These are phyloP conservation scores for Phyllosticta citribraziliensis DNA, from an alignment of 2,329 filamentous ascomycete species.

Conservation along the genomic window DNA sequence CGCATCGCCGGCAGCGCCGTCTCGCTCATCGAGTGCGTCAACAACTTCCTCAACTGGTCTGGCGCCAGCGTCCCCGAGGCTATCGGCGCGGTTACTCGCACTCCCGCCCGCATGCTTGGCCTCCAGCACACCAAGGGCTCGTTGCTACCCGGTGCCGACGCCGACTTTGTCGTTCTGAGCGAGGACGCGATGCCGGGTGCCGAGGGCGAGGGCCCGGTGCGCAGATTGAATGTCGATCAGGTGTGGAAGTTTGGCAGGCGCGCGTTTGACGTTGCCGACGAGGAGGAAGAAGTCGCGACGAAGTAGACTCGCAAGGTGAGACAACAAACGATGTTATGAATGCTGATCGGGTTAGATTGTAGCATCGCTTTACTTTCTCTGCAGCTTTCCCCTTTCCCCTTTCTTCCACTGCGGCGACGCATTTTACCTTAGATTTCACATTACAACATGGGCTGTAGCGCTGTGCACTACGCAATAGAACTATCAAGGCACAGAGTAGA, in stretches of 20 bases:
- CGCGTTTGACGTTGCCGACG: not conserved
- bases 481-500: not conserved
- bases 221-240: slow-evolving; percentile 56
- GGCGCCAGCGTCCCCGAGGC: slow-evolving; percentile 58
- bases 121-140: slow-evolving; percentile 56
- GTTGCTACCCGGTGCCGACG: slow-evolving; percentile 36
- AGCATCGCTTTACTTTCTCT: not conserved
- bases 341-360: not conserved
- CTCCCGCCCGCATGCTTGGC: slow-evolving; percentile 68
- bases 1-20: slow-evolving; percentile 48
- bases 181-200: slow-evolving; percentile 39
- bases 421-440: not conserved
- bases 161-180: slow-evolving; percentile 52
- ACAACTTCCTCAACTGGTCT: slow-evolving; percentile 70
- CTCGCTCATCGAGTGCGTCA: slow-evolving; percentile 70
- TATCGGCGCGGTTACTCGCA: slow-evolving; percentile 62
- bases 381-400: not conserved
- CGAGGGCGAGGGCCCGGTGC: slow-evolving; percentile 28
- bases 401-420: not conserved
- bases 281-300: not conserved
- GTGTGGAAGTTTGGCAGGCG: slow-evolving; percentile 66
- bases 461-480: not conserved
- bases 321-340: not conserved
- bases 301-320: not conserved
- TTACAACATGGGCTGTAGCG: not conserved